Evolutionary conservation across 2,329 filamentous ascomycete genomes (phyloP), one percentile per base, ranked within the genome.

Genomic region (Sarocladiaceae sp.): DNA sequence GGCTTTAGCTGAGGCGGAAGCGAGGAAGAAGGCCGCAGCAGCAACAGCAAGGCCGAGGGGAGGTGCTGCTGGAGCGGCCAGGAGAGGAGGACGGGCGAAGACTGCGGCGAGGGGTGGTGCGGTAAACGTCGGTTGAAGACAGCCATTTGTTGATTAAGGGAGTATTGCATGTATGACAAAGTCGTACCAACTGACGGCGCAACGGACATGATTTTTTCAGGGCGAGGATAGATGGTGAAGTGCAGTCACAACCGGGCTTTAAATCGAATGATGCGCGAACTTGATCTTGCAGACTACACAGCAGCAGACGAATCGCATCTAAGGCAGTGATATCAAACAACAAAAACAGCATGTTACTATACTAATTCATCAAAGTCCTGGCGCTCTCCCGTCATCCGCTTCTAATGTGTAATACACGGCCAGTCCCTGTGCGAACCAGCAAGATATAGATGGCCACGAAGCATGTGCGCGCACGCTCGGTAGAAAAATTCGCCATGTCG

Each of bases 1-100:
- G 36, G 58, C 40, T 36, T 18, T 44, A 18, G 40, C 57, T 3
- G 65, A 62, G 28, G 64, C 64, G 52, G 55, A 59, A n/a, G 55
- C 58, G n/a, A 63, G 59, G 53, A 48, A 48, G 44, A 33, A 31
- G 26, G 44, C 44, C 4, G 44, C 44, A 11, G n/a, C 28, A n/a
- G 55, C 64, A 12, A 49, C 53, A 3, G 35, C 56, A 18, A 42
- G 54, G 25, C 39, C 54, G 5, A 54, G 56, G n/a, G 54, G 53
- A 15, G 56, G 52, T 6, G 39, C 20, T 17, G 52, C 28, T 18
- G 52, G 53, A 12, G 50, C 48, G 13, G 54, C 53, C 3, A 54
- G 46, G 39, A 53, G 57, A 50, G 50, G 53, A 3, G 28, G 25
- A 23, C 47, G 50, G 18, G 52, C 17, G 26, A 37, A 33, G 23